Evolutionary conservation across 1,284 basidiomycete genomes (phyloP), one percentile per base, ranked within the genome.

Genomic region (Cutaneotrichosporon curvatum): DNA sequence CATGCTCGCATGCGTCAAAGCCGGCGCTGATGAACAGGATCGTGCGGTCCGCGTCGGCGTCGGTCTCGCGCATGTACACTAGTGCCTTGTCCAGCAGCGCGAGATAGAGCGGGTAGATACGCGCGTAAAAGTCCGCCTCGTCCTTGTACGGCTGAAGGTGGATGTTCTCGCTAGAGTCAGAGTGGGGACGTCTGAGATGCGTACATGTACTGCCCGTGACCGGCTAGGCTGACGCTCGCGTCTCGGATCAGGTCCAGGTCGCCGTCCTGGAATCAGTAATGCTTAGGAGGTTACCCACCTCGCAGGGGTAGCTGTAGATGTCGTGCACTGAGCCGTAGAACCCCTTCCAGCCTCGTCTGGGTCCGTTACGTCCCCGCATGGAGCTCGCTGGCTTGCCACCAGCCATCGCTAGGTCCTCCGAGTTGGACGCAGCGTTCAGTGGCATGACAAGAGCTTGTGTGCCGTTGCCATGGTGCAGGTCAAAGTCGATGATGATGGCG

Each of bases 391-490:
- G 70, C 44, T 71, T 72, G 6, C 72, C 71, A 12, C 67, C 70
- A 25, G 60, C 62, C 18, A 68, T 63, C 54, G 85, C 81, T 0
- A 86, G 74, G 9, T 75, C 78, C 51, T 81, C 76, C 16, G 80
- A 76, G 63, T 87, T 82, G 0, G 86, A 81, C 49, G 90, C 87
- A 54, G 87, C 85, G 60, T 97, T 97, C 53, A 96, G 84, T 40
- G 86, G 82, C 87, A 90, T 95, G 0, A 79, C 81, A 21, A 96
- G 82, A 1, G 87, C 81, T 63, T 96, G 91, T 0, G 90, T 95
- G 2, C 94, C 94, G 62, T 97, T 94, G 8, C 89, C 87, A 60
- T 95, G 91, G 70, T 96, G 91, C 6, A 96, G 74, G 70, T 97
- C 92, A 53, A 96, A 90, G 62, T 97, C 94, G 37, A 96, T 79